phyloP scores from a whole-genome alignment of 495 filamentous ascomycete species.

The Ascodesmis nigricans region DNA sequence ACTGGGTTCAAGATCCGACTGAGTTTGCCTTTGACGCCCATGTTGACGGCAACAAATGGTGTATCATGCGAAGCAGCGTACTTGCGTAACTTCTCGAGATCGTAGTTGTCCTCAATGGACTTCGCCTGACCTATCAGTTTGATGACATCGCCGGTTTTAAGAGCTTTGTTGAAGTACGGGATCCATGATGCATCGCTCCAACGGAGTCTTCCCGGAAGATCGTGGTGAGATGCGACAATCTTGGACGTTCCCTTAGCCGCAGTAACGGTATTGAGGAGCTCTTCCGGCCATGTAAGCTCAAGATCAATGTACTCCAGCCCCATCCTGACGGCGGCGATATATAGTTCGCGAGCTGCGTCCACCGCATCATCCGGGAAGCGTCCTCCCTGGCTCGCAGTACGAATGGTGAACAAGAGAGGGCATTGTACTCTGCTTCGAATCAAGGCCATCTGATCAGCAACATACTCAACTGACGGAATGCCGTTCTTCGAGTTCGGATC shows the following conservation, averaged over 20 bases:
- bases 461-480: constrained; percentile 46
- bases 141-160: constrained; percentile 74
- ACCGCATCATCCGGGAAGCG: constrained; percentile 61
- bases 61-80: constrained; percentile 50
- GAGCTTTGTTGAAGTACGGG: constrained; percentile 61
- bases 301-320: constrained; percentile 85
- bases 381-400: constrained; percentile 69
- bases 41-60: constrained; percentile 87
- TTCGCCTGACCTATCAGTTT: constrained; percentile 80
- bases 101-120: constrained; percentile 62
- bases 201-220: constrained; percentile 52
- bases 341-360: constrained; percentile 47
- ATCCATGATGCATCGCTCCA: constrained; percentile 85
- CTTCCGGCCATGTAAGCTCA: constrained; percentile 66
- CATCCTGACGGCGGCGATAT: constrained; percentile 53
- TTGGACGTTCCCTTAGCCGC: constrained; percentile 47
- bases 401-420: constrained; percentile 82
- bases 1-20: constrained; percentile 78
- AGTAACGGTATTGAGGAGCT: constrained; percentile 42
- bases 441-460: constrained; percentile 60
- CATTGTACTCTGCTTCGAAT: constrained; percentile 53
- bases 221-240: constrained; percentile 91
- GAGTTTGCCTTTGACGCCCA: constrained; percentile 72
- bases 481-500: constrained; percentile 40
- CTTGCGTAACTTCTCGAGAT: constrained; percentile 58